phyloP scores from a whole-genome alignment of 2,329 filamentous ascomycete genomes.

The Talaromyces islandicus region DNA sequence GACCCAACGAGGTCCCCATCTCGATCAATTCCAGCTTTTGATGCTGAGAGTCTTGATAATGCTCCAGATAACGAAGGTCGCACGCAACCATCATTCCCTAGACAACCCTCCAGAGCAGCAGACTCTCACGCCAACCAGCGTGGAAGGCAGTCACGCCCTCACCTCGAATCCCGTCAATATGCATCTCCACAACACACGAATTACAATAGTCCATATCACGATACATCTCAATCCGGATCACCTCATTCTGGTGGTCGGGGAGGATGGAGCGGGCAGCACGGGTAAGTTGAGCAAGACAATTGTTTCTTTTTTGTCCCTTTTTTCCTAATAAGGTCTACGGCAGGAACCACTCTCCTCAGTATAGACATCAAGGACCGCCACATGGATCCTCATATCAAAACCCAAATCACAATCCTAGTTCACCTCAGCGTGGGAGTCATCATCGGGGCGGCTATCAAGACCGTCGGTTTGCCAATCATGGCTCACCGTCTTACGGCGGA shows the following conservation, averaged over 20 bases:
- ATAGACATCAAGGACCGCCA: slow-evolving; percentile 51
- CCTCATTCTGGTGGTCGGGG: slow-evolving; percentile 53
- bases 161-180: slow-evolving; percentile 43
- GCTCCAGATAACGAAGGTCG: slow-evolving; percentile 24
- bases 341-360: slow-evolving; percentile 58
- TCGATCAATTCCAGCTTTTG: slow-evolving; percentile 26
- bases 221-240: slow-evolving; percentile 57
- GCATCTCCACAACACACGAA: slow-evolving; percentile 55
- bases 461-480: slow-evolving; percentile 39
- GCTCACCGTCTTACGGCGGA: slow-evolving; percentile 42
- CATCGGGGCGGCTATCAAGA: slow-evolving; percentile 54
- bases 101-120: slow-evolving; percentile 27
- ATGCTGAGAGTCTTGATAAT: slow-evolving; percentile 24
- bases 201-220: slow-evolving; percentile 51
- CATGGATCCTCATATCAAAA: slow-evolving; percentile 52
- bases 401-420: slow-evolving; percentile 40
- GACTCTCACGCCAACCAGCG: slow-evolving; percentile 24
- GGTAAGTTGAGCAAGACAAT: slow-evolving; percentile 37
- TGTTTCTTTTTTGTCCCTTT: not conserved
- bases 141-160: slow-evolving; percentile 34
- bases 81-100: slow-evolving; percentile 27
- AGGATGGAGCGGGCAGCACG: slow-evolving; percentile 48
- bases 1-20: slow-evolving; percentile 25
- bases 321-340: slow-evolving; percentile 32
- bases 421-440: slow-evolving; percentile 51